These are phyloP conservation scores for Aspergillaceae sp. DNA, from an alignment of 2,329 filamentous ascomycete genomes.

Conservation along the genomic window DNA sequence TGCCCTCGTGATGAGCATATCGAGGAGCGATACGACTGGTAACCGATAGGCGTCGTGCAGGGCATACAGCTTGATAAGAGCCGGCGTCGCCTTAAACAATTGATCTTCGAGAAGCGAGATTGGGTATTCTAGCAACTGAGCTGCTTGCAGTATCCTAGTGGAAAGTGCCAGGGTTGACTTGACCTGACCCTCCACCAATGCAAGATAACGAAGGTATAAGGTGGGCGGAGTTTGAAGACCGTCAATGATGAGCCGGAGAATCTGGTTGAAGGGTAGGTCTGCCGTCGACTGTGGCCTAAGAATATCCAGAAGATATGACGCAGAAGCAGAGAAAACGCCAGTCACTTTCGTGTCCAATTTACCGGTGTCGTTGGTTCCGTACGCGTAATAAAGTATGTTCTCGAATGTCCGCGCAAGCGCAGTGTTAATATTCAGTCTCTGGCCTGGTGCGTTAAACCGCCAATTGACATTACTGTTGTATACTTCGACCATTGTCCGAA, in stretches of 20 bases:
- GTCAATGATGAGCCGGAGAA: slow-evolving; percentile 61
- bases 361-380: slow-evolving; percentile 60
- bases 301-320: slow-evolving; percentile 65
- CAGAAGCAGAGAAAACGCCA: slow-evolving; percentile 60
- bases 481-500: slow-evolving; percentile 68
- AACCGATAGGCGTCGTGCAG: slow-evolving; percentile 57
- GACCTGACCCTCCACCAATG: slow-evolving; percentile 55
- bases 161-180: slow-evolving; percentile 57
- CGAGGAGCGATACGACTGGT: slow-evolving; percentile 60
- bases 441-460: slow-evolving; percentile 63
- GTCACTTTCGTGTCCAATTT: slow-evolving; percentile 46
- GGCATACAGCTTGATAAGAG: slow-evolving; percentile 69
- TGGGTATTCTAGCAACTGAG: slow-evolving; percentile 54
- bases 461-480: slow-evolving; percentile 80
- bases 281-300: slow-evolving; percentile 64
- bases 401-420: slow-evolving; percentile 62
- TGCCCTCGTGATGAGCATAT: slow-evolving; percentile 63
- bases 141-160: slow-evolving; percentile 61
- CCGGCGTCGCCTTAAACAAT: slow-evolving; percentile 69
- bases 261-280: slow-evolving; percentile 66
- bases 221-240: slow-evolving; percentile 55
- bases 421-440: slow-evolving; percentile 60
- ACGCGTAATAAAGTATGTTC: slow-evolving; percentile 62
- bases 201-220: slow-evolving; percentile 48
- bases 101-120: slow-evolving; percentile 64